These are phyloP conservation scores for Fraxinus ornus DNA, from an alignment of 305 asterid species.

Conservation along the genomic window DNA sequence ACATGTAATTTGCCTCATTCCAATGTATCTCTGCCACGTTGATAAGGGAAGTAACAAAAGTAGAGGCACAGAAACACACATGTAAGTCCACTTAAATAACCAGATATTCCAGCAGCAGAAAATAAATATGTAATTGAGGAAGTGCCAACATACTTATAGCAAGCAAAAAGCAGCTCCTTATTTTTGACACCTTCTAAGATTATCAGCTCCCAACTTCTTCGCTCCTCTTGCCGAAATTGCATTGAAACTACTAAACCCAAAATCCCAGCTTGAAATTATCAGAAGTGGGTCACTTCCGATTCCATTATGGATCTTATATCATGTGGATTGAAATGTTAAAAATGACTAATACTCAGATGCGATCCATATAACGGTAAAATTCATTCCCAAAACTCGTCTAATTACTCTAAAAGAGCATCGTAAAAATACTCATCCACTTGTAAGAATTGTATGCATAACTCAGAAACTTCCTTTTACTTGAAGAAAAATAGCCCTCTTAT, in stretches of 20 bases:
- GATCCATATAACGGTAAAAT: too few species aligned
- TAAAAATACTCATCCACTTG: too few species aligned
- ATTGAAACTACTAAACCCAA: conserved; percentile 58
- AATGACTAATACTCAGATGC: too few species aligned
- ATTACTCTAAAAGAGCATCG: too few species aligned
- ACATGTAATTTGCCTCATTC: neutral
- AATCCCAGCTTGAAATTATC: too few species aligned
- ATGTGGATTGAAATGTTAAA: too few species aligned
- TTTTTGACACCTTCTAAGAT: conserved; percentile 84
- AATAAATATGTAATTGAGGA: neutral
- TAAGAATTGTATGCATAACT: too few species aligned
- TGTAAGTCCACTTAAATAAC: neutral
- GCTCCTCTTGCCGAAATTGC: conserved; percentile 97
- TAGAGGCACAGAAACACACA: neutral
- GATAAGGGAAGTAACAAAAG: neutral
- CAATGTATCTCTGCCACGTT: neutral
- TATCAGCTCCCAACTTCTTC: conserved; percentile 91
- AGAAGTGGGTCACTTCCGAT: too few species aligned
- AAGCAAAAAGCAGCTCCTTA: conserved; percentile 93
- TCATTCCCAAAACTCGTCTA: too few species aligned
- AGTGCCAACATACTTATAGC: conserved; percentile 66
- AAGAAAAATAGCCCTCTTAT: too few species aligned
- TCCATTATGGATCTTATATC: too few species aligned
- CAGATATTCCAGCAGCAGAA: neutral
- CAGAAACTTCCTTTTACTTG: too few species aligned